Base-by-base conservation (phyloP, 306 rosid species). In the Acmispon strigosus region DNA sequence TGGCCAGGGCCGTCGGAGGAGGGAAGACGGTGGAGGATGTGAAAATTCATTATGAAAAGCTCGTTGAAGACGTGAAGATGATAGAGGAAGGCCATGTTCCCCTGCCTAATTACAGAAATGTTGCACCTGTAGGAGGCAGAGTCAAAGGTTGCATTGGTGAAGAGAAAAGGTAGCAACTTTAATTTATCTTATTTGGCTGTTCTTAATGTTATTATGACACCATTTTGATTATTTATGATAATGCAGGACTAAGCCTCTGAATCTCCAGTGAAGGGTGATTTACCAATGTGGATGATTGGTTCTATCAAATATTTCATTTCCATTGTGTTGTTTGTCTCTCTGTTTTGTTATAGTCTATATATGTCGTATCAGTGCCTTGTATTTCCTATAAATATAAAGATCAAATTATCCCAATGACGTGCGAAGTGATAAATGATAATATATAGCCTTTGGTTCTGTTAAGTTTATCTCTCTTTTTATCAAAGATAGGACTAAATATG, bases 21-120 rank as follows among this genome's bases (percentile, higher is more conserved):
- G 97, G 92, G 8, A 91, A 91, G 39, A 82, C 92, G 1, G 89
- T 69, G 15, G 97, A 91, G 24, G 97, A 91, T 32, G 91, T 88
- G 57, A 86, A 83, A 78, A 76, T 59, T 36, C 97, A 91, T 72
- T 91, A 88, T 18, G 76, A 91, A 63, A 75, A 29, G 66, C 90
- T 92, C 4, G 87, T 89, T 4, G 89, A 92, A 22, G 96, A 92
- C 54, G 82, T 87, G 19, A 74, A 73, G 75, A 70, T 61, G 77
- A 92, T 92, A 3, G 92, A 92, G 73, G 59, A 88, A 43, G 97
- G 91, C 0, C 82, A 63, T 13, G 76, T 92, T 3, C 96, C 97
- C 6, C 47, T 89, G 8, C 96, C 97, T 50, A 84, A 85, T 56
- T 93, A 90, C 76, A 48, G 53, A 55, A 79, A 73, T 17, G 24